Percentiles rank a stretch among this genome's conserved stretches.
Evolutionary conservation across 805 yeast species (phyloP).

Genomic region (Candida dendrica): DNA sequence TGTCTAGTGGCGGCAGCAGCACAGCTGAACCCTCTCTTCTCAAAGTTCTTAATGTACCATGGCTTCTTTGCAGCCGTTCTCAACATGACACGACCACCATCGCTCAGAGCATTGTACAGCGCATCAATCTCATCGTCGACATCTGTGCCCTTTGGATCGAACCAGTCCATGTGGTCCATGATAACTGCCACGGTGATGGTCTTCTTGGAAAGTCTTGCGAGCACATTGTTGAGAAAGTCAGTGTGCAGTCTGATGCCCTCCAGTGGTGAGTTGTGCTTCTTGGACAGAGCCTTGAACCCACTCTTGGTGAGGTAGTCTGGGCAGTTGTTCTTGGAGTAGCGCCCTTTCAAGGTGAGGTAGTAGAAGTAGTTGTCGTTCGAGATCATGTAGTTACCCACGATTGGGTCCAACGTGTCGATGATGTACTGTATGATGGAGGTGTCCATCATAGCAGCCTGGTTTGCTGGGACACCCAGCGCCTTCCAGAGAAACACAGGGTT

Average conservation of each 20-base stretch:
- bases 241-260: conserved; percentile 74
- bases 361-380: conserved; percentile 74
- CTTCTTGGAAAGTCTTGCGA: conserved; percentile 52
- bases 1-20: conserved; percentile 62
- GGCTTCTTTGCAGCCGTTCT: conserved; percentile 70
- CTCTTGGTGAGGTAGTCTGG: conserved; percentile 65
- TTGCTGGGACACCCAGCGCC: conserved; percentile 83
- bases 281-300: conserved; percentile 46
- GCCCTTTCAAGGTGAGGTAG: conserved; percentile 58
- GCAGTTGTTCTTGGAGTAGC: conserved; percentile 55
- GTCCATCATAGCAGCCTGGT: conserved; percentile 79
- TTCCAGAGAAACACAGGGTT: conserved; percentile 84
- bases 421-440: conserved; percentile 64
- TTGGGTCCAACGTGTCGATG: conserved; percentile 72
- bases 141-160: conserved; percentile 56
- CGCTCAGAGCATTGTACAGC: conserved; percentile 50
- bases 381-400: conserved; percentile 54
- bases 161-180: conserved; percentile 95
- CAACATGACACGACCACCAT: conserved; percentile 68
- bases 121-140: conserved; percentile 63
- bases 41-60: conserved; percentile 71
- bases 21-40: conserved; percentile 59
- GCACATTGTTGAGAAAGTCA: conserved; percentile 70
- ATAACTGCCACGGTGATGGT: conserved; percentile 71
- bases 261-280: conserved; percentile 38